These are phyloP conservation scores for Tricladium varicosporioides DNA, from an alignment of 2,329 filamentous ascomycete genomes.

Conservation along the genomic window DNA sequence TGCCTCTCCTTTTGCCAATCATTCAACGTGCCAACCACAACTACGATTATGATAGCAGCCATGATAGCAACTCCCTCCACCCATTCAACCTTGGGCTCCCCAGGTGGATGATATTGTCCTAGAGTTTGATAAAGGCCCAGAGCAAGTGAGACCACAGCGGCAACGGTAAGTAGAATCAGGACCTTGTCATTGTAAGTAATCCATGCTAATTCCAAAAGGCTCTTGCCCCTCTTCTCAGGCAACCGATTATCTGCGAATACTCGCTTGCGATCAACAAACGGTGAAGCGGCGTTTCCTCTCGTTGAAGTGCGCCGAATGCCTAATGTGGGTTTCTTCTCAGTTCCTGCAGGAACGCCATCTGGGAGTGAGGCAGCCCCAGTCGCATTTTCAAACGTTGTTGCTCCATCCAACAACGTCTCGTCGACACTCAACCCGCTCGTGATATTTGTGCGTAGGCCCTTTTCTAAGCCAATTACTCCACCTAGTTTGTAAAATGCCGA, in stretches of 20 bases:
- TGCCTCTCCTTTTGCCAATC: conserved; percentile 78
- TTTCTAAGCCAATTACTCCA: conserved; percentile 53
- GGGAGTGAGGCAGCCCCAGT: background rate
- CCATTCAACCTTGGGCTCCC: conserved; percentile 61
- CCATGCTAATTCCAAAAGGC: conserved; percentile 66
- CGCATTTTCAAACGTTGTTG: conserved; percentile 53
- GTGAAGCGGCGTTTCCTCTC: too few species aligned
- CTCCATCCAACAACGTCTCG: conserved; percentile 58
- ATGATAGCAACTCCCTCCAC: conserved; percentile 76
- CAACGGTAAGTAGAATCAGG: conserved; percentile 64
- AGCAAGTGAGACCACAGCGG: conserved; percentile 67
- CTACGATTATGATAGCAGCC: conserved; percentile 71
- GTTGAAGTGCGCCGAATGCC: background rate
- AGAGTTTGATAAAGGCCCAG: conserved; percentile 71
- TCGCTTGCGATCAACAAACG: background rate
- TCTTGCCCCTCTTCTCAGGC: conserved; percentile 63
- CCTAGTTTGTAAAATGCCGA: conserved; percentile 71
- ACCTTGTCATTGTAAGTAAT: conserved; percentile 78
- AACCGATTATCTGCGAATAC: conserved; percentile 47
- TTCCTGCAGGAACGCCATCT: background rate
- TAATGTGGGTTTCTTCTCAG: background rate
- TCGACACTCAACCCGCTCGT: conserved; percentile 66
- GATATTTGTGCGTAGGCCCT: conserved; percentile 63
- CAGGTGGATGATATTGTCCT: conserved; percentile 44
- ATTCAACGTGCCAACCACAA: conserved; percentile 65